These are phyloP conservation scores for Rhodotorula toruloides DNA, from an alignment of 768 basidiomycete genomes.

Conservation along the genomic window DNA sequence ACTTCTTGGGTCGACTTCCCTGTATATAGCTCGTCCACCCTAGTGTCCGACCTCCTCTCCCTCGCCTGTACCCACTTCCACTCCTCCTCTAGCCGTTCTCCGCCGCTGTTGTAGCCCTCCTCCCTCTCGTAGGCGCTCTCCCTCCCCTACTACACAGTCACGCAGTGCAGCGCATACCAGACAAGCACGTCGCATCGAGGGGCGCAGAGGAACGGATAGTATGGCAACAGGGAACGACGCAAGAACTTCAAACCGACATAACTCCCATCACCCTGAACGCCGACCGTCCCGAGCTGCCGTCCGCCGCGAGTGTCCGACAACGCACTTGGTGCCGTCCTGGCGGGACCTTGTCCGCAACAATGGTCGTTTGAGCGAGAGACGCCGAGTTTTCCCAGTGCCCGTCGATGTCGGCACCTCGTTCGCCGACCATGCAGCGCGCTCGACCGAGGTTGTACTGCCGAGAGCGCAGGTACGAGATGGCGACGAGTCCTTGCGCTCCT, in stretches of 20 bases:
- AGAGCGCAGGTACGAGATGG: conserved; percentile 11
- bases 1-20: too few species aligned
- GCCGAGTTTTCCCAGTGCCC: background rate
- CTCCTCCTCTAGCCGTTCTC: too few species aligned
- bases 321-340: background rate
- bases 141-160: background rate
- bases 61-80: too few species aligned
- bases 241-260: background rate
- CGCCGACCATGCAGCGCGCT: background rate
- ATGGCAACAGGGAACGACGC: background rate
- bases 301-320: background rate
- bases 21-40: too few species aligned
- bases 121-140: too few species aligned
- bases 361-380: background rate
- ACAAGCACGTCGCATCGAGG: too few species aligned
- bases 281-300: too few species aligned
- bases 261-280: conserved; percentile 7
- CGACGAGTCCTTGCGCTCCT: background rate
- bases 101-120: too few species aligned
- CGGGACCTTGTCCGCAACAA: background rate
- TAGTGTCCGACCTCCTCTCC: background rate
- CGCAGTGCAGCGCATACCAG: too few species aligned
- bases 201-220: too few species aligned
- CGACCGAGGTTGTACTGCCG: conserved; percentile 9
- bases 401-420: background rate